Base-by-base conservation (phyloP, 179 eudicot species). In the Silene noctiflora region DNA sequence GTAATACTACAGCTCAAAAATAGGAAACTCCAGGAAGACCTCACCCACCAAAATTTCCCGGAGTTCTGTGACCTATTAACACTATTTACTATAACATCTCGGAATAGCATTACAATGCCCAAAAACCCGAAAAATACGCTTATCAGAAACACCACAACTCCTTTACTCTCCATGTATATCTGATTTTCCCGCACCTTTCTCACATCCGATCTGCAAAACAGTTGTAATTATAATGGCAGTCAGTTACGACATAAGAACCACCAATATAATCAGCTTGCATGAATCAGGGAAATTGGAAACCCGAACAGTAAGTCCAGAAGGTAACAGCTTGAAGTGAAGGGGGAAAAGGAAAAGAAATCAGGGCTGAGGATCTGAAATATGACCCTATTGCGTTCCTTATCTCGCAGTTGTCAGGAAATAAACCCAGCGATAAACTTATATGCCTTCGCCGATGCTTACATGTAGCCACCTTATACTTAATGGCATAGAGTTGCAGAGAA, bases 11-110 rank as follows among this genome's bases (percentile, higher is more conserved):
- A 87, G 79, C 90, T 84, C 81, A 87, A 76, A 66, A 93, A 79
- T 44, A 92, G 72, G 69, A 83, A 84, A 75, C 86, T 55, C 95
- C 95, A 88, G 87, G 95, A 89, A 78, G 89, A 82, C 72, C 81
- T 81, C 63, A 60, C 73, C 35, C 74, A 82, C 79, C 97, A 92
- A 92, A 92, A 92, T 86, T 85, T 89, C 91, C 94, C 85, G 91
- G 88, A 78, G 16, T 79, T 72, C 51, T 84, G 84, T 42, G 83
- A 73, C 69, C 82, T 84, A 85, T 80, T 59, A 63, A 86, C 74
- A 83, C 86, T 84, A 83, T 80, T 71, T 62, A 80, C 83, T 60
- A 71, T 60, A 16, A 79, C 78, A 79, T 85, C 89, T 80, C 81
- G 76, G 66, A 83, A 80, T 70, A 89, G 22, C 84, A 87, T 88